Conservation (phyloP, 768 basidiomycete genomes). For the Omphalotus guepiniiformis region DNA sequence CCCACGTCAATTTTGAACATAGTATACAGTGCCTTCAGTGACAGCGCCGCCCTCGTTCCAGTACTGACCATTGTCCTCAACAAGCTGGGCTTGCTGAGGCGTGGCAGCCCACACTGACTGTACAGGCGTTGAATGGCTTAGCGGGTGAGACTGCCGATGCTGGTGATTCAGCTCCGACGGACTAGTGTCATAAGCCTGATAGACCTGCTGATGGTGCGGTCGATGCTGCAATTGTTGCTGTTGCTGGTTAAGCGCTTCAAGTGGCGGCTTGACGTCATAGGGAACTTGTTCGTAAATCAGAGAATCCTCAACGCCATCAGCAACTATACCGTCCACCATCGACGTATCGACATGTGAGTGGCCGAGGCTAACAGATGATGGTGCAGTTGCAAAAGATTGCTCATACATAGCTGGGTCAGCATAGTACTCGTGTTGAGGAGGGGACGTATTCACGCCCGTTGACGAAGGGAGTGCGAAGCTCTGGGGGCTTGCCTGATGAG, state of each 20-base stretch:
- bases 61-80: neutral
- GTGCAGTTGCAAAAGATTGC: neutral
- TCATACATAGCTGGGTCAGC: neutral
- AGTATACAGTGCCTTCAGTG: neutral
- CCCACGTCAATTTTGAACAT: neutral
- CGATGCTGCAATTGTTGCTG: neutral
- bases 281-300: conserved; percentile 4
- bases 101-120: neutral
- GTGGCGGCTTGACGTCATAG: conserved; percentile 7
- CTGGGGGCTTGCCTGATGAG: neutral
- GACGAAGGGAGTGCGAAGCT: neutral
- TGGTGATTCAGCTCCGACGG: neutral
- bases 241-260: conserved; percentile 6
- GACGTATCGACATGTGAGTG: neutral
- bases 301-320: neutral
- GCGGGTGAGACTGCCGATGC: no score
- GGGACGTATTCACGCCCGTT: neutral
- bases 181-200: neutral
- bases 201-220: conserved; percentile 2
- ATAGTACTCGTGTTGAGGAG: neutral
- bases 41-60: neutral
- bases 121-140: neutral
- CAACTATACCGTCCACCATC: neutral
- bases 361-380: neutral
- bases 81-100: neutral